Evolutionary conservation across 495 filamentous ascomycete genomes (phyloP).

Genomic region (Neurospora intermedia): DNA sequence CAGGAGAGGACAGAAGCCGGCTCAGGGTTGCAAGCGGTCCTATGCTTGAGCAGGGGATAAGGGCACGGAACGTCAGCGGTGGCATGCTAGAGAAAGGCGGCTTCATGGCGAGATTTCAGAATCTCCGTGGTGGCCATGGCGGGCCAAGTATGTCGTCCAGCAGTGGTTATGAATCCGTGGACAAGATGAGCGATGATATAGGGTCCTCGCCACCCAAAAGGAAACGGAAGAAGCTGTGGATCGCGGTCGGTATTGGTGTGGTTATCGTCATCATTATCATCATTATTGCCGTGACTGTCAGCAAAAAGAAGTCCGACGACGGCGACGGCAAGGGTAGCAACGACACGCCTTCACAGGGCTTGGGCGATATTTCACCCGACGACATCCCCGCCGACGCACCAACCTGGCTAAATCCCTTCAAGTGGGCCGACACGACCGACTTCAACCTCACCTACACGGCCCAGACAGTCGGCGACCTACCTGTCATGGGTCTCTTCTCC

Average conservation of each 20-base stretch:
- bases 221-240: slow-evolving; percentile 14
- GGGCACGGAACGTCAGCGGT: background rate
- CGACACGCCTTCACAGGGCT: slow-evolving; percentile 36
- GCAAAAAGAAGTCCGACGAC: slow-evolving; percentile 45
- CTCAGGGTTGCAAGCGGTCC: background rate
- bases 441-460: slow-evolving; percentile 94
- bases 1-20: background rate
- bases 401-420: slow-evolving; percentile 77
- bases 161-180: background rate
- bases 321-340: slow-evolving; percentile 11
- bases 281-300: slow-evolving; percentile 58
- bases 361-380: slow-evolving; percentile 47
- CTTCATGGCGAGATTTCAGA: background rate
- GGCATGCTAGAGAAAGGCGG: background rate
- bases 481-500: slow-evolving; percentile 80
- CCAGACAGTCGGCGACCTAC: slow-evolving; percentile 70
- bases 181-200: background rate
- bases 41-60: background rate
- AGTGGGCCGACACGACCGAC: slow-evolving; percentile 83
- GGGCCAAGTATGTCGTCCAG: background rate
- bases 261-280: slow-evolving; percentile 62
- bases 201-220: background rate
- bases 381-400: slow-evolving; percentile 61
- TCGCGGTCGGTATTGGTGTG: slow-evolving; percentile 40
- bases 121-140: background rate